Base-by-base conservation (phyloP, 208 protist species). In the Chromosphaera perkinsii region DNA sequence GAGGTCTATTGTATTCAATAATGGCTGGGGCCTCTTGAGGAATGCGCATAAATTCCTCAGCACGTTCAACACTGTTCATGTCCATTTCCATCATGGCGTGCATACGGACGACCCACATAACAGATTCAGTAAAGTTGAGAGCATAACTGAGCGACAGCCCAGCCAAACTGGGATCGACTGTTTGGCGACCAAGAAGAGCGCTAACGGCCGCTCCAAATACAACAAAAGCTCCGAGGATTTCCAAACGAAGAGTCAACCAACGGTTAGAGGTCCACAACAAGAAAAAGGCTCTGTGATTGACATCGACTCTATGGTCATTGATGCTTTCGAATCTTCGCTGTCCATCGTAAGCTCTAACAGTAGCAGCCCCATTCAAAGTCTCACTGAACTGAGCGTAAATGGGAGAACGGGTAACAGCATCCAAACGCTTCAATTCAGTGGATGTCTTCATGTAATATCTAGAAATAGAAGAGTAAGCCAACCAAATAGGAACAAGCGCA, bases 401-500 rank as follows among this genome's bases (percentile, higher is more conserved):
- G 1, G 88, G 86, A 31, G 78, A 85, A 33, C 68, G 62, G 20
- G 78, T 76, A 45, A 88, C 77, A 1, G 67, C 72, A 0, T 91
- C 84, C 3, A 92, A 51, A 14, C 87, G 71, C 60, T 84, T 58
- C 1, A 92, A 17, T 54, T 92, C 81, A 37, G 60, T 48, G 14
- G 66, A 73, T 29, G 66, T 71, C 17, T 51, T 22, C 0, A 71
- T 51, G 49, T 76, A 97, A 61, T 90, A 89, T 7, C 76, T 36
- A 79, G 93, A 88, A 31, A 95, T 76, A 20, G 58, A 51, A 35
- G 73, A 64, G 77, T 94, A 94, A 58, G 91, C 80, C 0, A 79
- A n/a, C 14, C 56, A 51, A 26, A 90, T 61, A 1, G 68, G 58
- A 31, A 88, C 10, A 10, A 85, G 80, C 3, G 84, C 87, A 22